Conservation (phyloP, 768 basidiomycete genomes). For the Cyclocybe cylindracea region DNA sequence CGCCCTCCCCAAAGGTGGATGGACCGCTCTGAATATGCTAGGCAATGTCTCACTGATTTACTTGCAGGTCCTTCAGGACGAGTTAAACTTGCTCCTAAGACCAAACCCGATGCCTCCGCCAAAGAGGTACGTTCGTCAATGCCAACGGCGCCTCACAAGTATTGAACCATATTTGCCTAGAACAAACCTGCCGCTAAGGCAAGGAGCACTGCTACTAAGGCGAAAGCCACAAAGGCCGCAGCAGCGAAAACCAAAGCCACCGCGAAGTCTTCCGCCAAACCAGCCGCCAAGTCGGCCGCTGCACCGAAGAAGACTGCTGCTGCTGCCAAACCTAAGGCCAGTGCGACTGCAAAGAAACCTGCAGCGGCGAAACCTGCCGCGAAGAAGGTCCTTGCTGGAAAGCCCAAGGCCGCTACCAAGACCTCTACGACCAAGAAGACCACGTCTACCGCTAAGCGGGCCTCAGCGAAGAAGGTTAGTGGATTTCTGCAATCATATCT, state of each 20-base stretch:
- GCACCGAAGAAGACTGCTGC: conserved; percentile 20
- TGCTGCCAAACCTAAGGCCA: conserved; percentile 28
- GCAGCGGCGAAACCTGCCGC: conserved; percentile 30
- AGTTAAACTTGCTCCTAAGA: conserved; percentile 67
- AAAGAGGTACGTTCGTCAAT: conserved; percentile 37
- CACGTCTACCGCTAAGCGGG: conserved; percentile 33
- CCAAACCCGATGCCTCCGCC: conserved; percentile 37
- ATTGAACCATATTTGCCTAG: conserved; percentile 14
- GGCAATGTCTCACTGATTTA: conserved; percentile 1
- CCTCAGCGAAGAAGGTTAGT: conserved; percentile 41
- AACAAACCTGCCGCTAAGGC: conserved; percentile 42
- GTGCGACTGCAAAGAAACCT: conserved; percentile 29
- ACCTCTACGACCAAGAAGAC: conserved; percentile 37
- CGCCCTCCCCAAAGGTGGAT: conserved; percentile 81
- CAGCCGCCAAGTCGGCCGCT: conserved; percentile 28
- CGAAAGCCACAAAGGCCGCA: conserved; percentile 23
- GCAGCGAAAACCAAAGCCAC: conserved; percentile 20
- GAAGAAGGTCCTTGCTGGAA: conserved; percentile 38
- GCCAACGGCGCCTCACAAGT: conserved; percentile 11
- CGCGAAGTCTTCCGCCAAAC: conserved; percentile 18
- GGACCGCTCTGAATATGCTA: not conserved
- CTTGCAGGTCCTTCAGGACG: conserved; percentile 65
- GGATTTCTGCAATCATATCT: not conserved
- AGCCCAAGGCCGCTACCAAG: conserved; percentile 35
- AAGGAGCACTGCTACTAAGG: conserved; percentile 27